A percentile compares a stretch with the other conserved stretches of the same genome.
phyloP scores from a whole-genome alignment of 345 rosid genomes.

The Melaleuca quinquenervia region DNA sequence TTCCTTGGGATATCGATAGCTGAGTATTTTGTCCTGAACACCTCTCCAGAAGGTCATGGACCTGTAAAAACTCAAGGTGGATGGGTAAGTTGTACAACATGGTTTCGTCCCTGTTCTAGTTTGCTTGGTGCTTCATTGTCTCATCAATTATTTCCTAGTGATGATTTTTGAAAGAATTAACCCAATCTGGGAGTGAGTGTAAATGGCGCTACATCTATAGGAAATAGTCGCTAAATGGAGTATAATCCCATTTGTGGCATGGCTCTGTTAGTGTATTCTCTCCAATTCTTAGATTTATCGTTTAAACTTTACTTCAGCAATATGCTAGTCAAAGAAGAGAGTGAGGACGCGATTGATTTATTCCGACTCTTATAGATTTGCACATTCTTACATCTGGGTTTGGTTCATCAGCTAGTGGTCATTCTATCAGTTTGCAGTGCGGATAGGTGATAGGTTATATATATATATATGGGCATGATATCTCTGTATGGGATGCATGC shows the following conservation, averaged over 20 bases:
- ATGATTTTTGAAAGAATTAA: background rate
- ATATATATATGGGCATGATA: background rate
- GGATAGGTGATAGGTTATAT: background rate
- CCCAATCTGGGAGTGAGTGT: background rate
- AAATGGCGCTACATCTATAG: background rate
- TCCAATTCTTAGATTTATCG: background rate
- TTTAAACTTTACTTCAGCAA: background rate
- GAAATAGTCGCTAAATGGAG: background rate
- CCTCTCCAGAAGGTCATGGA: conserved; percentile 48
- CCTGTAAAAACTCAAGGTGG: conserved; percentile 68
- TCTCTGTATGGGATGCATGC: conserved; percentile 6
- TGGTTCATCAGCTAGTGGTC: background rate
- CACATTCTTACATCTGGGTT: background rate
- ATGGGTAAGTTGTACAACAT: conserved; percentile 58
- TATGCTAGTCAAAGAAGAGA: background rate
- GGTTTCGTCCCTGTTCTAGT: background rate
- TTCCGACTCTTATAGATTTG: background rate
- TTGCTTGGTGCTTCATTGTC: background rate
- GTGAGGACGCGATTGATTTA: background rate
- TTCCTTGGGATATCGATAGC: conserved; percentile 84
- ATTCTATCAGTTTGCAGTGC: background rate
- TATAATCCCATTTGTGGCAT: background rate
- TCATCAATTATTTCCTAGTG: background rate
- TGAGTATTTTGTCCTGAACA: conserved; percentile 52
- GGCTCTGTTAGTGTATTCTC: background rate